Percentiles rank a stretch among this genome's conserved stretches.
These are phyloP conservation scores for Elongisporangium anandrum DNA, from an alignment of 352 stramenopile genomes.

Conservation along the genomic window DNA sequence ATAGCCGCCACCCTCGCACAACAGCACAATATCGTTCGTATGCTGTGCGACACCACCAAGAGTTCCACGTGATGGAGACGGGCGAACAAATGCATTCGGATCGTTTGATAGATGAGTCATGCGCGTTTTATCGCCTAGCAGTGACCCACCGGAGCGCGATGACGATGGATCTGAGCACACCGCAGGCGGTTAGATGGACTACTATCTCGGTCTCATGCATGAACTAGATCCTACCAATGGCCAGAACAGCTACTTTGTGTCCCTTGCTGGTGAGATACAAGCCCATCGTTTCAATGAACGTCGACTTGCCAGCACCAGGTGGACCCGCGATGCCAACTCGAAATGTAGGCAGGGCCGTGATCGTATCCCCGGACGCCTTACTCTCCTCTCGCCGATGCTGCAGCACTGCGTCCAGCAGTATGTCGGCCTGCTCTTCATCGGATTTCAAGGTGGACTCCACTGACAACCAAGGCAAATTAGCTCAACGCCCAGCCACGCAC, in stretches of 20 bases:
- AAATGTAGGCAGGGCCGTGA: slow-evolving; percentile 48
- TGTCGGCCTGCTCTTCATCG: slow-evolving; percentile 79
- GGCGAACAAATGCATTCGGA: slow-evolving; percentile 90
- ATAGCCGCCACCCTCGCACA: slow-evolving; percentile 93
- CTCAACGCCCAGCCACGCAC: neutral
- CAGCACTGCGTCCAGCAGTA: slow-evolving; percentile 84
- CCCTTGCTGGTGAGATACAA: slow-evolving; percentile 75
- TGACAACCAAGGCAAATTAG: slow-evolving; percentile 6
- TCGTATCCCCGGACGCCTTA: slow-evolving; percentile 7
- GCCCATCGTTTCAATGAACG: slow-evolving; percentile 96
- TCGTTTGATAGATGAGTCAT: slow-evolving; percentile 94
- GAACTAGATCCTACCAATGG: slow-evolving; percentile 52
- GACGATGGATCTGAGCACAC: slow-evolving; percentile 91
- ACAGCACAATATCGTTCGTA: slow-evolving; percentile 91
- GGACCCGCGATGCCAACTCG: slow-evolving; percentile 89
- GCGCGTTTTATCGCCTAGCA: slow-evolving; percentile 98
- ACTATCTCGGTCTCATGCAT: neutral
- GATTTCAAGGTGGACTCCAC: slow-evolving; percentile 75
- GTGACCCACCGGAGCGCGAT: slow-evolving; percentile 91
- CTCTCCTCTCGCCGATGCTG: slow-evolving; percentile 40
- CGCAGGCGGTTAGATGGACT: neutral
- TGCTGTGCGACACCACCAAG: slow-evolving; percentile 70
- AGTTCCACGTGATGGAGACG: slow-evolving; percentile 87
- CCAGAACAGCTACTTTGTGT: slow-evolving; percentile 93
- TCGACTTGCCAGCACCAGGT: slow-evolving; percentile 96